phyloP scores from a whole-genome alignment of 139 green algal genomes.

The Edaphochlamys debaryana region DNA sequence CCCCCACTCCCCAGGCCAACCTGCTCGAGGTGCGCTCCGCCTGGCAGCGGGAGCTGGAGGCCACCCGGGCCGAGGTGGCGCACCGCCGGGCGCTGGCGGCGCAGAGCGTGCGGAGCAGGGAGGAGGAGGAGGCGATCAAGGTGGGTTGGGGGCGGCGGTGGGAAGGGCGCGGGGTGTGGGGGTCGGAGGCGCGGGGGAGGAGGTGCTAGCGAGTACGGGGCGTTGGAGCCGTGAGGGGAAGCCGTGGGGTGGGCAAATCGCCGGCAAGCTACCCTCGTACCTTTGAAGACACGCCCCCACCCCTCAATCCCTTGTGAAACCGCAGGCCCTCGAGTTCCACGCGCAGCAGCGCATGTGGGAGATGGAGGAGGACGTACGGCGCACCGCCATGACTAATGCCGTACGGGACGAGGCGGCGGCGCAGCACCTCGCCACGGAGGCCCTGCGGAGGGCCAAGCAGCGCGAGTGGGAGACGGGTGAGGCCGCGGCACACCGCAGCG shows the following conservation, averaged over 20 bases:
- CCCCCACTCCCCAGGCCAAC: conserved; percentile 21
- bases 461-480: conserved; percentile 50
- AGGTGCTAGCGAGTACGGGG: no score
- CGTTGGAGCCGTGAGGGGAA: no score
- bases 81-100: conserved; percentile 44
- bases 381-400: conserved; percentile 38
- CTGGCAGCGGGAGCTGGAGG: conserved; percentile 63
- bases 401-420: conserved; percentile 52
- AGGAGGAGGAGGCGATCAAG: conserved; percentile 67
- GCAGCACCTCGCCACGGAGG: conserved; percentile 44
- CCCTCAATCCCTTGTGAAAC: no score
- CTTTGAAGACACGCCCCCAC: no score
- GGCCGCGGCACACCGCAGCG: no score
- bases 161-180: no score
- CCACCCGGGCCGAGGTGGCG: conserved; percentile 48
- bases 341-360: conserved; percentile 63
- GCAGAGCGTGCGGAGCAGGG: conserved; percentile 43
- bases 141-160: background rate
- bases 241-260: no score
- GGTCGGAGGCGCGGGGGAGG: no score
- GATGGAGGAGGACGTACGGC: conserved; percentile 61
- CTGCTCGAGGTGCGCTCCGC: conserved; percentile 53
- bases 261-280: no score
- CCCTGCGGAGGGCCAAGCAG: conserved; percentile 38
- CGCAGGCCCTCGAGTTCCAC: conserved; percentile 69